Conservation (phyloP, 108 stramenopile genomes). For the Nitzschia sp. region DNA sequence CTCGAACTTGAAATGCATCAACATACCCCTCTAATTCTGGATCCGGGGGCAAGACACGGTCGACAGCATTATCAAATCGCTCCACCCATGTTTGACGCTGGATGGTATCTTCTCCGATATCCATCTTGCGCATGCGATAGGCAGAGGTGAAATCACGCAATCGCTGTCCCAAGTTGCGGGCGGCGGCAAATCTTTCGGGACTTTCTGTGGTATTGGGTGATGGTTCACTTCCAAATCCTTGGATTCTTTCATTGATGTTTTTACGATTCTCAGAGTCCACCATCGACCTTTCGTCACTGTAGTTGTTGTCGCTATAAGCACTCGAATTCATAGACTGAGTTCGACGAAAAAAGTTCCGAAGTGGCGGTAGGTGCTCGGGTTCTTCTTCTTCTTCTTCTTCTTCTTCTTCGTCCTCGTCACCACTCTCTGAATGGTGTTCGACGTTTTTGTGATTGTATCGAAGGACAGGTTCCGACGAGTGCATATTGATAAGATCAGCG, state of each 20-base stretch:
- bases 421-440: background rate
- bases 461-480: background rate
- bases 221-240: conserved; percentile 35
- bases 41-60: conserved; percentile 10
- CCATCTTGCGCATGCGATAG: conserved; percentile 31
- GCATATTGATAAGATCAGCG: background rate
- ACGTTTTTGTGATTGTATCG: conserved; percentile 2
- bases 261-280: background rate
- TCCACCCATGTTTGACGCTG: conserved; percentile 11
- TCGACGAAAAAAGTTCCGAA: background rate
- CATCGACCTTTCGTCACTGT: background rate
- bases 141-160: background rate
- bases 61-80: conserved; percentile 20
- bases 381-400: conserved; percentile 8
- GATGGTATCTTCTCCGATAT: conserved; percentile 15
- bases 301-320: background rate
- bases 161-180: conserved; percentile 18
- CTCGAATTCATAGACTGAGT: conserved; percentile 2
- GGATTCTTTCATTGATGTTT: conserved; percentile 17
- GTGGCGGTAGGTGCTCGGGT: background rate
- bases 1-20: conserved; percentile 5
- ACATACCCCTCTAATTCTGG: conserved; percentile 28
- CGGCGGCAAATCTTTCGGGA: background rate
- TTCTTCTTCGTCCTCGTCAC: conserved; percentile 10
- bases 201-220: background rate